Conservation (phyloP, 148 eudicot species). For the Gaultheria prostrata region DNA sequence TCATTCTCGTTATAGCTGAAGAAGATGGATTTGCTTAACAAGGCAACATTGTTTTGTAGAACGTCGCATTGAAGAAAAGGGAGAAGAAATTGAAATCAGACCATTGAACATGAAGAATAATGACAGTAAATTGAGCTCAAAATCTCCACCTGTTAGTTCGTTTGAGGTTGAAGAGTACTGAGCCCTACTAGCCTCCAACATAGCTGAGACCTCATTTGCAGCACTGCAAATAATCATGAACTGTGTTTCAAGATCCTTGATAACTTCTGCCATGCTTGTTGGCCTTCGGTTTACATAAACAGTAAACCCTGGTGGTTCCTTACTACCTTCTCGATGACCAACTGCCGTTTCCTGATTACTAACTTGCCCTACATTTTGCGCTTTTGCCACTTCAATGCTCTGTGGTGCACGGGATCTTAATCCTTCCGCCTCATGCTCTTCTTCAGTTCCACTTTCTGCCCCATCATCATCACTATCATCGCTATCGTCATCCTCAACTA, state of each 20-base stretch:
- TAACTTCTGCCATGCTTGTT: constrained; percentile 89
- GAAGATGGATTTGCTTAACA: background rate
- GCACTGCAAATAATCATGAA: constrained; percentile 62
- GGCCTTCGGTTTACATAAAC: constrained; percentile 88
- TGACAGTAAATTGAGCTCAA: background rate
- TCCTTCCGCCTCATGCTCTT: constrained; percentile 37
- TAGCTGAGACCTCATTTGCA: constrained; percentile 61
- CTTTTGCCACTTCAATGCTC: constrained; percentile 41
- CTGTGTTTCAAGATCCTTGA: constrained; percentile 86
- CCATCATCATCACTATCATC: constrained; percentile 30
- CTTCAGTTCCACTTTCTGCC: constrained; percentile 46
- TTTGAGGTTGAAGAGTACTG: constrained; percentile 55
- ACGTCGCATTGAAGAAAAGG: background rate
- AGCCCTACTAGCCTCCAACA: constrained; percentile 74
- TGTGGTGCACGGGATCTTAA: constrained; percentile 34
- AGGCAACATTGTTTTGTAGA: background rate
- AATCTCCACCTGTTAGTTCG: constrained; percentile 59
- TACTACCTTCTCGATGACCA: constrained; percentile 50
- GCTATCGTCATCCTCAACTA: constrained; percentile 59
- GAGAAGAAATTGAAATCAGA: background rate
- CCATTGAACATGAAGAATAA: background rate
- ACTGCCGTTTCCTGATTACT: constrained; percentile 57
- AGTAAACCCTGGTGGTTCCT: constrained; percentile 82
- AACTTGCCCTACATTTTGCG: constrained; percentile 49
- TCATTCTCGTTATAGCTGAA: background rate